These are phyloP conservation scores for Candida orba DNA, from an alignment of 805 yeast species.

Conservation along the genomic window DNA sequence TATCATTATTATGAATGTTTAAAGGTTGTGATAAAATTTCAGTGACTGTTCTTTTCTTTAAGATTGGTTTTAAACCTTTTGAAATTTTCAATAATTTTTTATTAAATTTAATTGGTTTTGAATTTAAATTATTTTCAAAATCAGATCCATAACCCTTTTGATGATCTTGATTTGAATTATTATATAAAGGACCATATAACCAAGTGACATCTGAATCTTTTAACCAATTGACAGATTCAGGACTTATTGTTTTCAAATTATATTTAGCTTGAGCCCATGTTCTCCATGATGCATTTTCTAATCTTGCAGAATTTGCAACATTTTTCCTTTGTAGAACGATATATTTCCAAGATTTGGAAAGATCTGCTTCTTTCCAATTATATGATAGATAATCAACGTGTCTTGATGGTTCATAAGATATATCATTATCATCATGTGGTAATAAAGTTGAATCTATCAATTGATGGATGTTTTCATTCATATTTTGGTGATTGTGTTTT, in stretches of 20 bases:
- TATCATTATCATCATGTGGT: constrained; percentile 76
- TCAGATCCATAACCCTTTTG: constrained; percentile 23
- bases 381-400: constrained; percentile 95
- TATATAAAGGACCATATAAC: constrained; percentile 80
- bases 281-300: constrained; percentile 93
- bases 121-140: constrained; percentile 28
- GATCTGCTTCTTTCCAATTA: constrained; percentile 91
- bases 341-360: constrained; percentile 93
- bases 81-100: constrained; percentile 7
- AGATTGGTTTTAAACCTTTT: constrained; percentile 64
- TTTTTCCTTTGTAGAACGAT: constrained; percentile 76
- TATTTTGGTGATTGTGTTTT: too few relatives aligned
- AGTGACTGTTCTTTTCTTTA: constrained; percentile 79
- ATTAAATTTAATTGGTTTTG: constrained; percentile 16
- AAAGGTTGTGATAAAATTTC: constrained; percentile 62
- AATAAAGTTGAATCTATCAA: constrained; percentile 10
- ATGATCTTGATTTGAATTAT: neutral
- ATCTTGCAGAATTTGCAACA: constrained; percentile 72
- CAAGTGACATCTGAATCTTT: constrained; percentile 97
- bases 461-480: too few relatives aligned
- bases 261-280: constrained; percentile 94
- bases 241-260: constrained; percentile 73
- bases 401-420: constrained; percentile 71
- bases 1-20: too few relatives aligned
- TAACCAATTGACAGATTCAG: constrained; percentile 91